Base-by-base conservation (phyloP, 108 stramenopile genomes). In the Hondaea fermentalgiana region DNA sequence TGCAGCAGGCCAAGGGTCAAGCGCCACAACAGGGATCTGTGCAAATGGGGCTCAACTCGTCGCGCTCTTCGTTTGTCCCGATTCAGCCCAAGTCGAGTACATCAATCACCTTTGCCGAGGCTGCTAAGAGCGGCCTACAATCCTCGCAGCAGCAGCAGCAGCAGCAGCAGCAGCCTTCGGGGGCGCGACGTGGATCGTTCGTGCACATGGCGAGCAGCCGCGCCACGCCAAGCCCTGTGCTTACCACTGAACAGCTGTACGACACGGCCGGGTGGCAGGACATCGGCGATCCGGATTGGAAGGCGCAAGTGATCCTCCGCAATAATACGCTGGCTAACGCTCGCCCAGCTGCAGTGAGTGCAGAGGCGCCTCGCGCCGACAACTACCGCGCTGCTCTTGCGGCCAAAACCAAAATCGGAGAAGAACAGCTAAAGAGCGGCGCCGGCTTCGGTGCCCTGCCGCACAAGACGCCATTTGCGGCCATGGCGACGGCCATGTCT, bases 211-310 rank as follows among this genome's bases (percentile, higher is more conserved):
- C 76, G 25, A 47, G 25, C 49, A 53, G 49, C 49, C 45, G 76
- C 45, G 76, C 76, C 19, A 83, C 76, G n/a, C 76, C 76, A 45
- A 83, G 76, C 51, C 76, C 76, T 8, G 76, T 83, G 19, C 51
- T 83, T 10, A 83, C 76, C 19, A 83, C 76, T 6, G 76, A 83
- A 12, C 76, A 83, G 51, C 76, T 83, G 12, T 83, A 83, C n/a
- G 76, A 83, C 51, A 83, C 76, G 45, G 76, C 76, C 76, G 76
- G 76, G 6, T 83, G 76, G 76, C 76, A 83, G 51, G 76, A 83
- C 76, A 47, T 83, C 51, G 23, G 23, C 25, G 76, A 83, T 23
- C 76, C 76, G 49, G 25, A 83, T 3, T 83, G 76, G 76, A 83
- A 83, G 76, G 76, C 76, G 10, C 49, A 47, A 23, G 76, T 53